Percentiles rank a stretch among this genome's conserved stretches.
Conservation (phyloP, 805 yeast species). For the Blastobotrys peoriensis region DNA sequence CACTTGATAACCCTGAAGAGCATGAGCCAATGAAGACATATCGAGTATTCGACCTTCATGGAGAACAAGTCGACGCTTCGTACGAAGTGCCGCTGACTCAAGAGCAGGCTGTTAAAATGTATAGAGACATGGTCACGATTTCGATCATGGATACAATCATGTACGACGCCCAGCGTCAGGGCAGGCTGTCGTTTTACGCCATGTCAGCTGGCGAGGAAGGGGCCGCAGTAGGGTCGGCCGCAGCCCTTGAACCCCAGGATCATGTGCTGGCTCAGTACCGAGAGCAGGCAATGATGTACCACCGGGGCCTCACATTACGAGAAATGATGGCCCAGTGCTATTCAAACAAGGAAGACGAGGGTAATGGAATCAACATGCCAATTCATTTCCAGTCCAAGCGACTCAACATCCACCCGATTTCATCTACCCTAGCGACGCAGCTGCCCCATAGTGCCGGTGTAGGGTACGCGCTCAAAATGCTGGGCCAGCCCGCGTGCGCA, state of each 20-base stretch:
- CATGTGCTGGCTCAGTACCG: conserved; percentile 30
- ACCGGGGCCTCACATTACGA: conserved; percentile 28
- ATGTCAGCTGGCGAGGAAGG: conserved; percentile 34
- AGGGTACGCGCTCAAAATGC: conserved; percentile 30
- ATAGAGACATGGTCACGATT: conserved; percentile 29
- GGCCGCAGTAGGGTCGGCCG: conserved; percentile 30
- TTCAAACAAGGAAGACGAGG: conserved; percentile 26
- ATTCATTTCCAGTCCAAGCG: conserved; percentile 27
- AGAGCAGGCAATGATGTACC: conserved; percentile 29
- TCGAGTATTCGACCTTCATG: conserved; percentile 26
- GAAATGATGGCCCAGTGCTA: conserved; percentile 30
- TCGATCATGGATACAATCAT: conserved; percentile 29
- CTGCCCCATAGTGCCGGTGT: conserved; percentile 34
- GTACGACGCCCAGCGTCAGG: conserved; percentile 34
- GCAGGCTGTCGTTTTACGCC: conserved; percentile 31
- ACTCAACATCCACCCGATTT: conserved; percentile 30
- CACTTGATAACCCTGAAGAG: conserved; percentile 17
- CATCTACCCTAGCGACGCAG: conserved; percentile 32
- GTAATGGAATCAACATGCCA: conserved; percentile 31
- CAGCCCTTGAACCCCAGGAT: conserved; percentile 28
- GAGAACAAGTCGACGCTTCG: conserved; percentile 22
- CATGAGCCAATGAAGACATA: conserved; percentile 23
- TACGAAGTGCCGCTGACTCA: conserved; percentile 21
- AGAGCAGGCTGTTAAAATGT: conserved; percentile 25
- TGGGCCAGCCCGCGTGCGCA: conserved; percentile 23